Evolutionary conservation across 805 yeast species (phyloP).

Genomic region (Myxozyma vanderwaltii): DNA sequence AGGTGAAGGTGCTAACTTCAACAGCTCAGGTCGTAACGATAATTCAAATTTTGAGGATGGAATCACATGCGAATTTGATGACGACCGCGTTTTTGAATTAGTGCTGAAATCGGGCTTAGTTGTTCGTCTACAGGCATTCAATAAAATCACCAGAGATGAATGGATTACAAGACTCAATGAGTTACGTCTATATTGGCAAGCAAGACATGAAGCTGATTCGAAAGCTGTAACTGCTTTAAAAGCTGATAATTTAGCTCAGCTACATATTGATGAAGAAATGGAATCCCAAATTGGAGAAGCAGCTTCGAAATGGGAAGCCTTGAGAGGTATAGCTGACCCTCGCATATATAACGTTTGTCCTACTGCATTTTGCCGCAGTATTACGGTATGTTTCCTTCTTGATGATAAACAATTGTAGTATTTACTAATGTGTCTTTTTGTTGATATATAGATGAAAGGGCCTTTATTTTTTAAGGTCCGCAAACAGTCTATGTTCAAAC

Average conservation of each 20-base stretch:
- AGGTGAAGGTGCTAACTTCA: constrained; percentile 28
- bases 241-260: constrained; percentile 48
- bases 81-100: constrained; percentile 58
- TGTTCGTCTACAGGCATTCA: constrained; percentile 60
- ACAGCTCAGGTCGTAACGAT: constrained; percentile 24
- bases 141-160: constrained; percentile 51
- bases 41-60: constrained; percentile 26
- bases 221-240: constrained; percentile 45
- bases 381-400: constrained; percentile 45
- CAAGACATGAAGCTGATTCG: constrained; percentile 49
- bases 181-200: constrained; percentile 61
- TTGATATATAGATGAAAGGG: constrained; percentile 52
- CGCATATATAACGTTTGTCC: constrained; percentile 57
- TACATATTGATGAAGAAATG: constrained; percentile 56
- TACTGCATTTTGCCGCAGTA: constrained; percentile 58
- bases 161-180: constrained; percentile 63
- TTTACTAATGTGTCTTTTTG: neutral
- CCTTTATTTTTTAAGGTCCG: constrained; percentile 66
- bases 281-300: constrained; percentile 57
- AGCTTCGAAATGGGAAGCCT: constrained; percentile 56
- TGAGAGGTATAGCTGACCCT: constrained; percentile 57
- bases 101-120: constrained; percentile 50
- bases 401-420: neutral
- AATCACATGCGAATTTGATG: constrained; percentile 21
- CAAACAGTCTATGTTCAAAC: constrained; percentile 66